Conservation (phyloP, 306 rosid species). For the Glycine latifolia region DNA sequence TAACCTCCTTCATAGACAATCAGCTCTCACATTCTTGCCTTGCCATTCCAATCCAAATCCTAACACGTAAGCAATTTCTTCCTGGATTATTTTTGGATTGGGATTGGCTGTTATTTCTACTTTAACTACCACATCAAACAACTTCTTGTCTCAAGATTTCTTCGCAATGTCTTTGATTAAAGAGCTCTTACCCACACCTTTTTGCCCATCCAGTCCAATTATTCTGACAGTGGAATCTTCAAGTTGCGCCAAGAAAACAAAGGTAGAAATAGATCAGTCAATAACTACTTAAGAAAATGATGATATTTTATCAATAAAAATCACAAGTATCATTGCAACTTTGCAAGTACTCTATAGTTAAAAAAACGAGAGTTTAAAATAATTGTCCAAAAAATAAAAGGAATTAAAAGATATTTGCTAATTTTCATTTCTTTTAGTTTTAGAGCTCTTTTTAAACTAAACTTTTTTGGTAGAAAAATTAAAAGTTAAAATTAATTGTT, state of each 20-base stretch:
- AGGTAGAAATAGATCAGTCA: too few relatives aligned
- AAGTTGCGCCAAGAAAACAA: neutral
- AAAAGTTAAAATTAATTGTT: too few relatives aligned
- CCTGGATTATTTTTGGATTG: neutral
- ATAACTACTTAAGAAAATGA: too few relatives aligned
- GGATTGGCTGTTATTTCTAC: neutral
- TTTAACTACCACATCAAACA: neutral
- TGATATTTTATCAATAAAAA: too few relatives aligned
- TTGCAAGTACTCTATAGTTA: too few relatives aligned
- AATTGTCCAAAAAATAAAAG: too few relatives aligned
- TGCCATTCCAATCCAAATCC: neutral
- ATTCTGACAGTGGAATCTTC: constrained; percentile 16
- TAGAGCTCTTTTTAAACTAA: too few relatives aligned
- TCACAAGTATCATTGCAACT: too few relatives aligned
- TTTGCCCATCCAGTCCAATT: constrained; percentile 11
- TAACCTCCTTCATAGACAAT: neutral
- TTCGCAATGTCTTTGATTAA: neutral
- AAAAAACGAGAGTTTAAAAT: too few relatives aligned
- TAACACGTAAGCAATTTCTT: neutral
- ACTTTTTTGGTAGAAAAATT: too few relatives aligned
- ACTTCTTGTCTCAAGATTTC: neutral
- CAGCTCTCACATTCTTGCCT: neutral
- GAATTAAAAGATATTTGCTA: too few relatives aligned
- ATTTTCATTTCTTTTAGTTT: too few relatives aligned
- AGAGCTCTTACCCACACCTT: constrained; percentile 40